Base-by-base conservation (phyloP, 768 basidiomycete genomes). In the Phaeotremella fagi region DNA sequence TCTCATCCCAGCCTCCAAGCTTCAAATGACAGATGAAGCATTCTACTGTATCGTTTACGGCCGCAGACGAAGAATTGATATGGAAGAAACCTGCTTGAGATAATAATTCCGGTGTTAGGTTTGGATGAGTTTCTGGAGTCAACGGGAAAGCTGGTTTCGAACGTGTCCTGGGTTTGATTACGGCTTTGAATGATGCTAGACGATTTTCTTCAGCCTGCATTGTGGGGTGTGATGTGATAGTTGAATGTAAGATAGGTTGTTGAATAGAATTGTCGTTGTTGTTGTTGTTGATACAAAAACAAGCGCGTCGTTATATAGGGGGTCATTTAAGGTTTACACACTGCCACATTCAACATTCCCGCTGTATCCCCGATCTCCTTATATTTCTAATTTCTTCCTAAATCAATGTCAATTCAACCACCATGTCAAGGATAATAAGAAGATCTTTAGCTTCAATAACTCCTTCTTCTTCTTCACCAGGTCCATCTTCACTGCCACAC, bases 21-120 rank as follows among this genome's bases (percentile, higher is more conserved):
- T 85, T 79, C 63, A 91, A 88, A 41, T 79, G 80, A 76, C 92
- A 98, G 59, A 85, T 76, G 71, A 85, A 95, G 72, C 92, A 98
- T 3, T 81, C 79, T 41, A 63, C 66, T 20, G 87, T 90, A 62
- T 82, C 84, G 74, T 91, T 88, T 15, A 77, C 78, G 55, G 85
- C 83, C 4, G 54, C 41, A 22, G 83, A 81, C 54, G 77, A 76
- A 59, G 80, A 82, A 0, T 88, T 88, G 57, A 79, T 79, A 75
- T 80, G 91, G 78, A 82, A 92, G 77, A 94, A 97, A 7, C 92
- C 92, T 2, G 92, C 92, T 60, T 86, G 83, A 1, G 92, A 86
- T 15, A 98, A 82, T 3, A 81, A 79, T 48, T 80, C 75, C 1
- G 91, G 84, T 46, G 82, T 90, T 42, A 91, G 85, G 46, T 76